Conservation (phyloP, 371 early-diverging fungal genomes). For the Rhizopus arrhizus region DNA sequence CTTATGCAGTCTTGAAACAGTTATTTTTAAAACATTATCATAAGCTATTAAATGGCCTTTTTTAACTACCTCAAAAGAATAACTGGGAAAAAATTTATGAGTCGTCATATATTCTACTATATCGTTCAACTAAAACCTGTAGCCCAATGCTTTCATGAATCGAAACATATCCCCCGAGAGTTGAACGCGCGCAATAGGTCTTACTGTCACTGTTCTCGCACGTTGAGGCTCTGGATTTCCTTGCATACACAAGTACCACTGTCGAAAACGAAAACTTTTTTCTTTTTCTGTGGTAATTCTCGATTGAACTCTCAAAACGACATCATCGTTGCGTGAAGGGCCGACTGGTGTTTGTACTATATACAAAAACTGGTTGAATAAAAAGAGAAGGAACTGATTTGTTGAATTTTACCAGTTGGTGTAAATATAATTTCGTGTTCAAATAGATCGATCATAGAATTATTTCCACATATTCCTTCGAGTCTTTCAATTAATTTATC, state of each 20-base stretch:
- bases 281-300: conserved; percentile 44
- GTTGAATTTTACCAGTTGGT: conserved; percentile 40
- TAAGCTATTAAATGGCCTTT: conserved; percentile 49
- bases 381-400: background rate
- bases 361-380: background rate
- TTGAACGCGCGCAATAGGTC: conserved; percentile 49
- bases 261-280: conserved; percentile 43
- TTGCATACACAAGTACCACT: conserved; percentile 53
- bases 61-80: conserved; percentile 53
- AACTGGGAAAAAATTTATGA: conserved; percentile 19
- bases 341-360: conserved; percentile 54
- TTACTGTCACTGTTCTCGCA: conserved; percentile 48
- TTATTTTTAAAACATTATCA: conserved; percentile 42
- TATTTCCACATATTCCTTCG: conserved; percentile 50
- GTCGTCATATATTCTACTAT: background rate
- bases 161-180: conserved; percentile 52
- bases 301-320: conserved; percentile 48
- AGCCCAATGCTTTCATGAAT: conserved; percentile 52
- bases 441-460: conserved; percentile 40
- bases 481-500: conserved; percentile 42
- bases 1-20: conserved; percentile 47
- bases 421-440: conserved; percentile 54
- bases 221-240: conserved; percentile 55
- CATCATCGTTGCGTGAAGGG: conserved; percentile 55
- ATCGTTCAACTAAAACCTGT: conserved; percentile 23